Evolutionary conservation across 495 filamentous ascomycete genomes (phyloP).

Genomic region (Aspergillus campestris): DNA sequence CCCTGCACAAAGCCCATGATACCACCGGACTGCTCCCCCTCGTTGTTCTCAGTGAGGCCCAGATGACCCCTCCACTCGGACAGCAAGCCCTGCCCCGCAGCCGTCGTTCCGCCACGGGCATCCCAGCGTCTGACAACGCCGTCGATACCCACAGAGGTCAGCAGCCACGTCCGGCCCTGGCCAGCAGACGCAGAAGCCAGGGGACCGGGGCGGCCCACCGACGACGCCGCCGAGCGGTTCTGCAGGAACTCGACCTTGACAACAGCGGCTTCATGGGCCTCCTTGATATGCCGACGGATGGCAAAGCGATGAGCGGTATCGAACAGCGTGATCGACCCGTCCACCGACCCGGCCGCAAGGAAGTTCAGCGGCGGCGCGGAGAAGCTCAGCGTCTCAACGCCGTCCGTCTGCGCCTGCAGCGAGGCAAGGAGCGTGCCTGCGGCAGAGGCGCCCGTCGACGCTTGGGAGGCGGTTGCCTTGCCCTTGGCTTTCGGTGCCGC

Average conservation of each 20-base stretch:
- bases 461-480: slow-evolving; percentile 21
- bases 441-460: slow-evolving; percentile 45
- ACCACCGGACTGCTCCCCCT: slow-evolving; percentile 56
- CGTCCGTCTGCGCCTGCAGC: slow-evolving; percentile 64
- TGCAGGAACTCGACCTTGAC: slow-evolving; percentile 87
- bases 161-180: slow-evolving; percentile 46
- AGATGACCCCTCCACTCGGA: slow-evolving; percentile 80
- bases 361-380: slow-evolving; percentile 63
- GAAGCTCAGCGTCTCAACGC: slow-evolving; percentile 82
- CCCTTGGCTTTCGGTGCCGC: slow-evolving; percentile 30
- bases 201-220: slow-evolving; percentile 17
- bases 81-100: slow-evolving; percentile 51
- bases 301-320: slow-evolving; percentile 79
- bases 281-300: slow-evolving; percentile 65
- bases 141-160: slow-evolving; percentile 79
- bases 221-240: slow-evolving; percentile 17
- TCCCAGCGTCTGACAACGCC: slow-evolving; percentile 85
- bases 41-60: slow-evolving; percentile 61
- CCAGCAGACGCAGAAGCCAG: slow-evolving; percentile 17
- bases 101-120: slow-evolving; percentile 65
- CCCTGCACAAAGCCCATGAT: slow-evolving; percentile 85
- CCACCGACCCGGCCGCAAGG: slow-evolving; percentile 81
- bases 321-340: slow-evolving; percentile 82
- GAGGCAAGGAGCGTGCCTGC: slow-evolving; percentile 71
- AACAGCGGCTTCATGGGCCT: slow-evolving; percentile 75